Percentiles rank a stretch among this genome's conserved stretches.
Conservation (phyloP, 2,329 filamentous ascomycete genomes). For the Fusarium pseudocircinatum region DNA sequence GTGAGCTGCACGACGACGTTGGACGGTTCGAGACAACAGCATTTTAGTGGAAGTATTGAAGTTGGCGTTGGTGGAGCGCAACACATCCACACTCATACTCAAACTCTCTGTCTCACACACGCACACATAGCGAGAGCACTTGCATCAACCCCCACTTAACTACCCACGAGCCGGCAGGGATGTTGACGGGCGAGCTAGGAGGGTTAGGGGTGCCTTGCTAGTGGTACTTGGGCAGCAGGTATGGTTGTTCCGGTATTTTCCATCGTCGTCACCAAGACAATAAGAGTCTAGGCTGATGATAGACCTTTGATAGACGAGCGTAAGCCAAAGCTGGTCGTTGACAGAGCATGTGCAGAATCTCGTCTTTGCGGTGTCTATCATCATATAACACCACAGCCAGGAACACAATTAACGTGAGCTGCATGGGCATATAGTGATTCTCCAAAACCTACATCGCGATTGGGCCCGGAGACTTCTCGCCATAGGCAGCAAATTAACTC, state of each 20-base stretch:
- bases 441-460: background rate
- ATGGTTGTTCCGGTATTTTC: conserved; percentile 38
- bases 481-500: background rate
- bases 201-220: conserved; percentile 5
- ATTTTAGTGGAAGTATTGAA: conserved; percentile 16
- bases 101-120: background rate
- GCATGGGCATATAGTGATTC: background rate
- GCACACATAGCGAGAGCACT: conserved; percentile 25
- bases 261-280: conserved; percentile 19
- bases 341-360: background rate
- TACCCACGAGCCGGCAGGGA: conserved; percentile 40
- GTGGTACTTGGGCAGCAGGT: conserved; percentile 16
- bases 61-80: conserved; percentile 12
- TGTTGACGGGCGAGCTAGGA: conserved; percentile 20
- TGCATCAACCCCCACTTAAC: conserved; percentile 43
- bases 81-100: conserved; percentile 18
- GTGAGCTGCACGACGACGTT: conserved; percentile 30
- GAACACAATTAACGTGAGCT: background rate
- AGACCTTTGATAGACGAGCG: background rate
- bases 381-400: background rate
- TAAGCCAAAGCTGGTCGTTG: background rate
- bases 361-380: background rate
- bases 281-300: background rate
- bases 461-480: background rate
- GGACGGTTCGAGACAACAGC: conserved; percentile 34